Evolutionary conservation across 2,329 filamentous ascomycete genomes (phyloP).

Genomic region (Fusarium oligoseptatum): DNA sequence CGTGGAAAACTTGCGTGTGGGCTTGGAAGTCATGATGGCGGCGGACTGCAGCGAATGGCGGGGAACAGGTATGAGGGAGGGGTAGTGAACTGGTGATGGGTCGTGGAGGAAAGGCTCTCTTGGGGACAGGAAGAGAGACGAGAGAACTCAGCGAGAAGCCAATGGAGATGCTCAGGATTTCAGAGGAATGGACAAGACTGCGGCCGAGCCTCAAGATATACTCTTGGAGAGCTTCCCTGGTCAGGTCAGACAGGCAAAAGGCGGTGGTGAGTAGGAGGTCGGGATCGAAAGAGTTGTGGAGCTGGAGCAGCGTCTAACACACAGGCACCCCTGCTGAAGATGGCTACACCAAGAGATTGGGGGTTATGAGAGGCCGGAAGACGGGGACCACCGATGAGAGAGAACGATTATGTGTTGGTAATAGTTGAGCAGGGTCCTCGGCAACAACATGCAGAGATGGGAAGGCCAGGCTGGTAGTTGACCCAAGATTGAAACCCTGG

Average conservation of each 20-base stretch:
- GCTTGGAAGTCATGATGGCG: conserved; percentile 47
- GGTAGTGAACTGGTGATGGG: conserved; percentile 16
- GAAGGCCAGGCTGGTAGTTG: conserved; percentile 25
- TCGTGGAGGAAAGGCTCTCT: conserved; percentile 7
- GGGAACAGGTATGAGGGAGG: conserved; percentile 27
- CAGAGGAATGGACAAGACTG: conserved; percentile 21
- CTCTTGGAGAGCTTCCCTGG: conserved; percentile 34
- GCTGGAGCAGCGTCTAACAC: conserved; percentile 25
- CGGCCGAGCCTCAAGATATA: conserved; percentile 39
- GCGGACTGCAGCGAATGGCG: conserved; percentile 15
- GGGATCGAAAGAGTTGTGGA: conserved; percentile 47
- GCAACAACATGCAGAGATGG: conserved; percentile 24
- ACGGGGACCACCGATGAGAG: conserved; percentile 3
- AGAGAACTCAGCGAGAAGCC: conserved; percentile 13
- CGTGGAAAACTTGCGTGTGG: conserved; percentile 58
- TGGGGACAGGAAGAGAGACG: conserved; percentile 15
- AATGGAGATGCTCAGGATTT: conserved; percentile 22
- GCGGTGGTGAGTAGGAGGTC: conserved; percentile 44
- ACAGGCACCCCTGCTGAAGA: conserved; percentile 35
- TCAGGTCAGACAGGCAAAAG: conserved; percentile 45
- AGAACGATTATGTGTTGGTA: conserved; percentile 18
- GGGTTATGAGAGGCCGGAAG: conserved; percentile 26
- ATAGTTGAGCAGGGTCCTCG: conserved; percentile 20
- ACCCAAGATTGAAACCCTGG: conserved; percentile 38
- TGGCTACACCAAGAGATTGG: conserved; percentile 36